A percentile compares a stretch with the other conserved stretches of the same genome.
These are phyloP conservation scores for Nigrospora oryzae DNA, from an alignment of 2,329 filamentous ascomycete species.

Conservation along the genomic window DNA sequence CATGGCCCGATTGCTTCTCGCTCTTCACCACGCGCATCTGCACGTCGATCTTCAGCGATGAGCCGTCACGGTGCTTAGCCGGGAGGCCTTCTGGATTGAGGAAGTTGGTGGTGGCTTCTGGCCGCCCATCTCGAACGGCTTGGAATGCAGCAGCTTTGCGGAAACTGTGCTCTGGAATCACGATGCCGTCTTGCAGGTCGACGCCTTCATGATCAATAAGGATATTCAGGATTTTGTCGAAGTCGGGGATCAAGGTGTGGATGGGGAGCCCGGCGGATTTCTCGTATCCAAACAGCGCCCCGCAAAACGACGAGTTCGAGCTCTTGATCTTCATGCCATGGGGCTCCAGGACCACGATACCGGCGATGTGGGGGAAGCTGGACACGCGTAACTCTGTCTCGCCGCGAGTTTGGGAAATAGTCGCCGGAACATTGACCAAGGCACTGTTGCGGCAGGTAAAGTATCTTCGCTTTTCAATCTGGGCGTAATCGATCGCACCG, in stretches of 20 bases:
- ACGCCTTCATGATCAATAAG: slow-evolving; percentile 83
- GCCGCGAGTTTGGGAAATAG: slow-evolving; percentile 64
- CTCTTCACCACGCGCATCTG: slow-evolving; percentile 96
- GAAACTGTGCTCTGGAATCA: slow-evolving; percentile 94
- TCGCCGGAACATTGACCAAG: slow-evolving; percentile 75
- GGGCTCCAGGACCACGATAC: slow-evolving; percentile 88
- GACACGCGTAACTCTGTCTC: slow-evolving; percentile 73
- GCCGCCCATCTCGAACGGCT: slow-evolving; percentile 72
- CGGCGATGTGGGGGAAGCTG: slow-evolving; percentile 94
- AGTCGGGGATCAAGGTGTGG: slow-evolving; percentile 73
- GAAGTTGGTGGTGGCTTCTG: slow-evolving; percentile 72
- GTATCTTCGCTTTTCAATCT: slow-evolving; percentile 62
- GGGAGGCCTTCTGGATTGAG: slow-evolving; percentile 75
- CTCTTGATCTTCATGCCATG: slow-evolving; percentile 72
- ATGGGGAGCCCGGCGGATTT: slow-evolving; percentile 75
- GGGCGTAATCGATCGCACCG: slow-evolving; percentile 70
- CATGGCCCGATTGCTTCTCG: slow-evolving; percentile 50
- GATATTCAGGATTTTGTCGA: slow-evolving; percentile 74
- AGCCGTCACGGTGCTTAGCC: slow-evolving; percentile 82
- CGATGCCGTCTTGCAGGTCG: slow-evolving; percentile 81
- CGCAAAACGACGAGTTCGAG: slow-evolving; percentile 90
- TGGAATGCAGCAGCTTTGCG: slow-evolving; percentile 79
- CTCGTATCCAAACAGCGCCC: slow-evolving; percentile 82
- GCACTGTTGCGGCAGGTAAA: slow-evolving; percentile 78
- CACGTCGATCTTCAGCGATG: slow-evolving; percentile 86